These are phyloP conservation scores for Salix viminalis DNA, from an alignment of 345 rosid species.

Conservation along the genomic window DNA sequence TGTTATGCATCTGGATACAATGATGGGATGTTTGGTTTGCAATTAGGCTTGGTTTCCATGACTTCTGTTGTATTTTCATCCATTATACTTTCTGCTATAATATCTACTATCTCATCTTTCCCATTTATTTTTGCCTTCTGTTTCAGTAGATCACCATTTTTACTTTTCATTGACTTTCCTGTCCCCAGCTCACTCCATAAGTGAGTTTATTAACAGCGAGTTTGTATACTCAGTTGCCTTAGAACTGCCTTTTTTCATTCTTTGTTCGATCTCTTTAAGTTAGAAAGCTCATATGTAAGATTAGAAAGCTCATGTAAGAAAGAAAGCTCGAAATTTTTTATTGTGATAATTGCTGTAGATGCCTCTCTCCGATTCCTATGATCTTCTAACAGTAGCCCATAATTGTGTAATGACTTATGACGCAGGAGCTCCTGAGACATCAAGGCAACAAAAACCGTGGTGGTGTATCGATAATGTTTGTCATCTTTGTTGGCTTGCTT, in stretches of 20 bases:
- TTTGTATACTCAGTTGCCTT: not conserved
- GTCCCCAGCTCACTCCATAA: not conserved
- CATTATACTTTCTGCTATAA: not conserved
- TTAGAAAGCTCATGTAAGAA: not conserved
- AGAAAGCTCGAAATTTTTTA: not conserved
- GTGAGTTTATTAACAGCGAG: not conserved
- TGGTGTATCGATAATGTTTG: slow-evolving; percentile 48
- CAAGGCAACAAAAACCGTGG: slow-evolving; percentile 41
- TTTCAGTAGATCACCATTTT: not conserved
- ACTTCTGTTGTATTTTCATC: not conserved
- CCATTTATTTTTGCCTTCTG: not conserved
- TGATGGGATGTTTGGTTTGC: not conserved
- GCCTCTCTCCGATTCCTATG: not conserved
- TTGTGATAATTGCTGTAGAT: not conserved
- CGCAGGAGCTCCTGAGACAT: slow-evolving; percentile 53
- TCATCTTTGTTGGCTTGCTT: slow-evolving; percentile 51
- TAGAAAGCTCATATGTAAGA: not conserved
- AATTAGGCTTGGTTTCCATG: not conserved
- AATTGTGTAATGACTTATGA: slow-evolving; percentile 1
- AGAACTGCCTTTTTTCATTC: not conserved
- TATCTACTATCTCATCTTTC: not conserved
- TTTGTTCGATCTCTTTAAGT: not conserved
- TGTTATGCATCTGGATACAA: not conserved
- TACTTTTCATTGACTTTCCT: not conserved
- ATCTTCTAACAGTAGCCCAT: not conserved